Evolutionary conservation across 2,329 filamentous ascomycete species (phyloP), one percentile per base, ranked within the genome.

Genomic region (Aspergillus sp.): DNA sequence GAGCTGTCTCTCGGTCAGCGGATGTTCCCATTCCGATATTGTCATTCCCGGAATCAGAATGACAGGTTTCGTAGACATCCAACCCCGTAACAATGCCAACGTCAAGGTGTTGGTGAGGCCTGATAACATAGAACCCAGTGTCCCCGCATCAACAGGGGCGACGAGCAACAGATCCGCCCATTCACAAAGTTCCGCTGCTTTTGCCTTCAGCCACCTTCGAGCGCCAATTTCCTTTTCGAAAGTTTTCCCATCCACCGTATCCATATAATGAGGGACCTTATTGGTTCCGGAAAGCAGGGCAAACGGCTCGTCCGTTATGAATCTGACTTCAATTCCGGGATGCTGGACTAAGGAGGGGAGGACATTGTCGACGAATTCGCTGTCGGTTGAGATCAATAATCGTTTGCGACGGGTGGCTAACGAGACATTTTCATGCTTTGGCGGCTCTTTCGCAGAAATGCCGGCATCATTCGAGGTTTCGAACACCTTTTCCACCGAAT

Each of bases 81-180:
- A 97, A 56, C 90, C 90, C 52, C 93, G 85, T 49, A 97, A 73
- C 1, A 96, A 85, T 65, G 93, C 89, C 52, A 96, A 81, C 7
- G 96, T 81, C 54, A 96, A 81, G 31, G 88, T 96, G 68, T 91
- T 91, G 3, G 90, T 88, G 57, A 93, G 84, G 52, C 93, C 93
- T 54, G 88, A 86, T 69, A 96, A 81, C 91, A 97, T 96, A 71
- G 91, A 91, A 31, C 90, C 90, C 55, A 96, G 82, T 55, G 88
- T 88, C 70, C 95, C 90, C 7, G 91, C 90, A 72, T 95, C 90
- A 49, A 96, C 88, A 3, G 93, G 91, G 6, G 90, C 90, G 56
- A 96, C 84, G 33, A 96, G 86, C 58, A 96, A 81, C 64, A 96
- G 77, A 73, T 96, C 90, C 6, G 93, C 91, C 93, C 93, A 97